phyloP scores from a whole-genome alignment of 169 alveolate genomes.

The Neospora caninum region DNA sequence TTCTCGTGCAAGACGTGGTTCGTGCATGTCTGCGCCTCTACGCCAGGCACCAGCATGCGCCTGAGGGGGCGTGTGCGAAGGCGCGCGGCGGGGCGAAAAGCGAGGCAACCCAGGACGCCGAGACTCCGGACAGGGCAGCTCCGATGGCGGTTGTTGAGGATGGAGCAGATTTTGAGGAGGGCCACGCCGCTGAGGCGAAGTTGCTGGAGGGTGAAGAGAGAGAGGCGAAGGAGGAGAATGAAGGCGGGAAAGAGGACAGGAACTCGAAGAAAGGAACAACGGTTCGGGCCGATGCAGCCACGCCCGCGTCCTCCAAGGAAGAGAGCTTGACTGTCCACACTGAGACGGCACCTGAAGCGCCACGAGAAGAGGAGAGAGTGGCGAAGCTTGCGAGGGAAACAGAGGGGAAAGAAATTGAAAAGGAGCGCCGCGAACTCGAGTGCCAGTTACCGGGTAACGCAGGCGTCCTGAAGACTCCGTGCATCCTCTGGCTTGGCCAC shows the following conservation, averaged over 20 bases:
- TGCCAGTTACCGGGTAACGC: background rate
- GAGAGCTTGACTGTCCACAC: no score
- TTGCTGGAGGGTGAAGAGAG: no score
- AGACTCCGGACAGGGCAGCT: background rate
- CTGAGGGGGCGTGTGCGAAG: background rate
- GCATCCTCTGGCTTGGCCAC: constrained; percentile 21
- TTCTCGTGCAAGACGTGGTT: background rate
- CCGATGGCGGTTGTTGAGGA: background rate
- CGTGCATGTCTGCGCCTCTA: background rate
- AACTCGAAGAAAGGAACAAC: no score
- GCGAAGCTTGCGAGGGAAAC: background rate
- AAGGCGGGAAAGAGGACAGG: no score
- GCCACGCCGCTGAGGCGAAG: no score
- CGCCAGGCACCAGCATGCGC: background rate
- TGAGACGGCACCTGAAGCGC: no score
- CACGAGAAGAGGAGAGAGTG: no score
- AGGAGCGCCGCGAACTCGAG: background rate
- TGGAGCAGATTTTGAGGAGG: no score
- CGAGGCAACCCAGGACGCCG: no score
- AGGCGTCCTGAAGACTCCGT: background rate
- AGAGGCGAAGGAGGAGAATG: no score
- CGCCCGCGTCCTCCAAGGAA: no score
- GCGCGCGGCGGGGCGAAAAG: background rate
- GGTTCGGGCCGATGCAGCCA: no score
- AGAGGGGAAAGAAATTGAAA: background rate